Evolutionary conservation across 805 yeast species (phyloP), one percentile per base, ranked within the genome.

Genomic region (Saccharomycopsis fibuligera): DNA sequence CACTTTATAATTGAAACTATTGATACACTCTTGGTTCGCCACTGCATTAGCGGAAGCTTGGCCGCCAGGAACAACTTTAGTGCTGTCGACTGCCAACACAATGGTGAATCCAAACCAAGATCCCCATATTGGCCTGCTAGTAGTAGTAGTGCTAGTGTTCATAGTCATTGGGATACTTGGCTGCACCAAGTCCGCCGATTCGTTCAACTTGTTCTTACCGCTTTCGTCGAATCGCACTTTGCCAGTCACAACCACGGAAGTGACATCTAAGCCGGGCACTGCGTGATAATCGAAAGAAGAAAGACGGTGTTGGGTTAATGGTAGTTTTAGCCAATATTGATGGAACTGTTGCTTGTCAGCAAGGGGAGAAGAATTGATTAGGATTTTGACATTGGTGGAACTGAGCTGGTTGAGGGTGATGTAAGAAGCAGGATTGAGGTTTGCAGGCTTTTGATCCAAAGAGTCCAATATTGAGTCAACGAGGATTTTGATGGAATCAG

Each of bases 161-260:
- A 10, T n/a, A n/a, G n/a, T n/a, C n/a, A n/a, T n/a, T n/a, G n/a
- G n/a, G n/a, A n/a, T n/a, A n/a, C n/a, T 35, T 40, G 27, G 46
- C 52, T 41, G 49, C 16, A 73, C 60, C 50, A 81, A 62, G 41
- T 80, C 80, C 0, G 88, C 76, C 19, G 78, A 71, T 48, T 81
- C 84, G 2, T 89, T 89, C 24, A 76, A 58, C 59, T 80, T 75
- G 51, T 79, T 81, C 51, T 68, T 73, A 0, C 93, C 93, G 47
- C 82, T 74, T 58, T 86, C 93, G 62, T 86, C 93, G 57, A 84
- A 85, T 52, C 81, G 70, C 10, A 84, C 85, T 61, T 82, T 85
- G 14, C 78, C 68, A 45, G 70, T 68, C 14, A 78, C 17, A 14
- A 41, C 17, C 5, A 50, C 44, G n/a, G 31, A 50, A 4, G 43